These are phyloP conservation scores for Juglanconis oblonga DNA, from an alignment of 2,329 filamentous ascomycete genomes.

Conservation along the genomic window DNA sequence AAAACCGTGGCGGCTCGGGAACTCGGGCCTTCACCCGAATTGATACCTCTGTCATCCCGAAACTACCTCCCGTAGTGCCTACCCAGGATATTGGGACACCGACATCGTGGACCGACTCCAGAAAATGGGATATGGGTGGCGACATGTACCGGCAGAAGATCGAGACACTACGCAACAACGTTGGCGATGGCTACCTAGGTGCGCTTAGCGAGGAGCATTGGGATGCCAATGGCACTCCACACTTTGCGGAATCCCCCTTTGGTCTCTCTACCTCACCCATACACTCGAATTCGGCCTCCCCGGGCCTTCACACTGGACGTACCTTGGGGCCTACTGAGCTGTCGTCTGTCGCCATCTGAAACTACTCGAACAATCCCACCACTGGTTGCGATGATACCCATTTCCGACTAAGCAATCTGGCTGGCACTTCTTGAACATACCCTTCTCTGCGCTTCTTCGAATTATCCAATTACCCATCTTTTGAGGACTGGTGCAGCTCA, in stretches of 20 bases:
- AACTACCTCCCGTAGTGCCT: slow-evolving; percentile 30
- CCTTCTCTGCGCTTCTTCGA: background rate
- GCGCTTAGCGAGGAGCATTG: slow-evolving; percentile 77
- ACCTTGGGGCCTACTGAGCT: slow-evolving; percentile 38
- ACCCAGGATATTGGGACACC: slow-evolving; percentile 27
- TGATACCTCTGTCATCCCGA: slow-evolving; percentile 34
- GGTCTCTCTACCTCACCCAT: slow-evolving; percentile 33
- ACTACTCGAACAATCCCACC: background rate
- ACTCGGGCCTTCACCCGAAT: slow-evolving; percentile 34
- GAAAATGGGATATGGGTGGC: slow-evolving; percentile 65
- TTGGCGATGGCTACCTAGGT: slow-evolving; percentile 84
- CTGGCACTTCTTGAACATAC: background rate
- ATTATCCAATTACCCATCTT: background rate
- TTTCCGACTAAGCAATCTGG: slow-evolving; percentile 3
- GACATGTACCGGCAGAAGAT: slow-evolving; percentile 86
- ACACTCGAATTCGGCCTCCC: slow-evolving; percentile 32
- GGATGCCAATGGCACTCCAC: slow-evolving; percentile 41
- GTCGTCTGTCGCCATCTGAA: slow-evolving; percentile 1
- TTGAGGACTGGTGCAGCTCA: slow-evolving; percentile 1
- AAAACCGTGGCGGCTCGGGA: slow-evolving; percentile 31
- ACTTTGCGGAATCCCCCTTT: slow-evolving; percentile 39
- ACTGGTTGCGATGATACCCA: slow-evolving; percentile 17
- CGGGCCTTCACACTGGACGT: slow-evolving; percentile 51
- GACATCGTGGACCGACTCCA: slow-evolving; percentile 38
- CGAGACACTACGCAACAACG: slow-evolving; percentile 78